Evolutionary conservation across 805 yeast species (phyloP).

Genomic region (Ascoidea rubescens): DNA sequence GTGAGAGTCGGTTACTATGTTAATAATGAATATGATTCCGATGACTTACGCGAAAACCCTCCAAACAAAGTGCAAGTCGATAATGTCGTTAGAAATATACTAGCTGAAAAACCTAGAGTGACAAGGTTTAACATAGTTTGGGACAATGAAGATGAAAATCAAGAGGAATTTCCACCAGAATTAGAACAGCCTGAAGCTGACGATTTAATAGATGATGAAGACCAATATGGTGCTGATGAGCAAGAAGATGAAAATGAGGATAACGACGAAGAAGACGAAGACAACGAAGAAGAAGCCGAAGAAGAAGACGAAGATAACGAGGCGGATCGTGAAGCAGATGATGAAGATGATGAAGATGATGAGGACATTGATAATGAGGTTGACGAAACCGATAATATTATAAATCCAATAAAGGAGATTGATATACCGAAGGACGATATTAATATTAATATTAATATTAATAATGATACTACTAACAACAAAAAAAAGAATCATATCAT

Average conservation of each 20-base stretch:
- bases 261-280: constrained; percentile 30
- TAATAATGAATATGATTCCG: constrained; percentile 90
- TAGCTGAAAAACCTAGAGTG: constrained; percentile 96
- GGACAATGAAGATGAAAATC: constrained; percentile 65
- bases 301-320: constrained; percentile 28
- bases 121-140: constrained; percentile 94
- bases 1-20: constrained; percentile 97
- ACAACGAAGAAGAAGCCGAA: constrained; percentile 32
- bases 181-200: constrained; percentile 49
- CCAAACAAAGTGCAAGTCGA: constrained; percentile 90
- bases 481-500: constrained; percentile 8
- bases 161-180: constrained; percentile 70
- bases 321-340: constrained; percentile 26
- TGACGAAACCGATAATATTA: constrained; percentile 20
- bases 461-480: constrained; percentile 24
- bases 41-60: constrained; percentile 85
- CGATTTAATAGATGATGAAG: constrained; percentile 61
- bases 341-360: constrained; percentile 24
- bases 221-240: constrained; percentile 24
- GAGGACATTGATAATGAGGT: constrained; percentile 21
- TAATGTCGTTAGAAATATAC: constrained; percentile 82
- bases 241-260: constrained; percentile 43
- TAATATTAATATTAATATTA: constrained; percentile 17
- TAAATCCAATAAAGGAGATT: constrained; percentile 17
- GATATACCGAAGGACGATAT: constrained; percentile 31